A percentile compares a stretch with the other conserved stretches of the same genome.
These are phyloP conservation scores for Laguncularia racemosa DNA, from an alignment of 345 rosid species.

Conservation along the genomic window DNA sequence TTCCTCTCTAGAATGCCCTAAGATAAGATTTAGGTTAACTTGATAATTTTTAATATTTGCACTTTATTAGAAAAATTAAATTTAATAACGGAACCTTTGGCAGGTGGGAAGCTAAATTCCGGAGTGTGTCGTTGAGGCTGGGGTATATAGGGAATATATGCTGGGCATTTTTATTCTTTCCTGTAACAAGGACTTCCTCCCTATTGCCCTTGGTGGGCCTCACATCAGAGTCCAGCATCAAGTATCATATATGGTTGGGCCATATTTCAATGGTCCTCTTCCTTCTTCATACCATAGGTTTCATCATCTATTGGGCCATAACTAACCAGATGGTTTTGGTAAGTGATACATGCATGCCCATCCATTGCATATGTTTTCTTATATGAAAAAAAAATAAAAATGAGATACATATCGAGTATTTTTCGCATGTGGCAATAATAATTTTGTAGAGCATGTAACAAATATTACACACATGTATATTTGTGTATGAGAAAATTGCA, in stretches of 20 bases:
- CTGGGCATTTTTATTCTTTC: slow-evolving; percentile 33
- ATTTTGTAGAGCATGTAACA: no score
- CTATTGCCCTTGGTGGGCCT: slow-evolving; percentile 32
- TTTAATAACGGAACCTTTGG: not conserved
- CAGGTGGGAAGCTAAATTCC: slow-evolving; percentile 32
- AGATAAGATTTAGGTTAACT: no score
- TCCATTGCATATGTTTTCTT: no score
- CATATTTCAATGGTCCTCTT: slow-evolving; percentile 29
- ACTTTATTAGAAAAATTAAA: no score
- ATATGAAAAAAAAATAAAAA: no score
- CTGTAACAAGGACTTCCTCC: slow-evolving; percentile 43
- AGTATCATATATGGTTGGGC: slow-evolving; percentile 47
- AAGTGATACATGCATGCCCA: not conserved
- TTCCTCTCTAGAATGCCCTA: no score
- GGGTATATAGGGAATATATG: slow-evolving; percentile 33
- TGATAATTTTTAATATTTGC: no score
- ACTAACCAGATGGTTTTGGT: slow-evolving; percentile 29
- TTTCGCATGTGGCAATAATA: no score
- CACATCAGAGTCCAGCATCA: slow-evolving; percentile 34
- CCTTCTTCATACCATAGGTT: slow-evolving; percentile 33
- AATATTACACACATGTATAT: no score
- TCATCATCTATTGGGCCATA: slow-evolving; percentile 21
- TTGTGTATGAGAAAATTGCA: no score
- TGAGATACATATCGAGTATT: no score
- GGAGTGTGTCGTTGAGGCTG: slow-evolving; percentile 12